Evolutionary conservation across 768 basidiomycete species (phyloP).

Genomic region (Rhizopogon vinicolor): DNA sequence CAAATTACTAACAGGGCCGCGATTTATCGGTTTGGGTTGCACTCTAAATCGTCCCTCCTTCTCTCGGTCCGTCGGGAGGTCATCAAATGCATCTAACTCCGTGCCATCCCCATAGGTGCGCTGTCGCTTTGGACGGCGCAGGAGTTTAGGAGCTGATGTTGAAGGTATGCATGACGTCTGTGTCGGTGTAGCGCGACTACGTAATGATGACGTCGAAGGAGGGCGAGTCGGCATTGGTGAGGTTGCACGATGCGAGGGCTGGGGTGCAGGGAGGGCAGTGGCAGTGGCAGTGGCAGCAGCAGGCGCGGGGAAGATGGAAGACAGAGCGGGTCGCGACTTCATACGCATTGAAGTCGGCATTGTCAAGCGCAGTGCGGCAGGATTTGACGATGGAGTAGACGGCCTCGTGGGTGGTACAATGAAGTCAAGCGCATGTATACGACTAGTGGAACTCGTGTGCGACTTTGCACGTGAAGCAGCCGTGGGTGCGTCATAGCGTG

Average conservation of each 20-base stretch:
- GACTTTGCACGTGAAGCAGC: constrained; percentile 77
- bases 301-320: constrained; percentile 63
- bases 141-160: constrained; percentile 53
- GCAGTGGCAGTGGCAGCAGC: constrained; percentile 17
- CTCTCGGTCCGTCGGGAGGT: constrained; percentile 81
- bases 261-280: constrained; percentile 24
- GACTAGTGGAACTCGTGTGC: constrained; percentile 60
- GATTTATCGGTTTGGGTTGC: constrained; percentile 64
- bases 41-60: constrained; percentile 74
- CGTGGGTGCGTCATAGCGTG: constrained; percentile 74
- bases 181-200: constrained; percentile 26
- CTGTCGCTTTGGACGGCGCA: constrained; percentile 74
- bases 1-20: constrained; percentile 53
- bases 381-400: constrained; percentile 74
- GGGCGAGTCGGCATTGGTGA: constrained; percentile 61
- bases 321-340: constrained; percentile 70
- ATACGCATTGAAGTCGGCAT: constrained; percentile 81
- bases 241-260: constrained; percentile 40
- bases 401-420: constrained; percentile 74
- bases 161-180: constrained; percentile 33
- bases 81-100: constrained; percentile 84
- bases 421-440: constrained; percentile 55
- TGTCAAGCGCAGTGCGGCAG: constrained; percentile 74
- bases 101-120: constrained; percentile 83
- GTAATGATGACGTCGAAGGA: constrained; percentile 49